These are phyloP conservation scores for Vaccinium macrocarpon DNA, from an alignment of 148 eudicot genomes.

Conservation along the genomic window DNA sequence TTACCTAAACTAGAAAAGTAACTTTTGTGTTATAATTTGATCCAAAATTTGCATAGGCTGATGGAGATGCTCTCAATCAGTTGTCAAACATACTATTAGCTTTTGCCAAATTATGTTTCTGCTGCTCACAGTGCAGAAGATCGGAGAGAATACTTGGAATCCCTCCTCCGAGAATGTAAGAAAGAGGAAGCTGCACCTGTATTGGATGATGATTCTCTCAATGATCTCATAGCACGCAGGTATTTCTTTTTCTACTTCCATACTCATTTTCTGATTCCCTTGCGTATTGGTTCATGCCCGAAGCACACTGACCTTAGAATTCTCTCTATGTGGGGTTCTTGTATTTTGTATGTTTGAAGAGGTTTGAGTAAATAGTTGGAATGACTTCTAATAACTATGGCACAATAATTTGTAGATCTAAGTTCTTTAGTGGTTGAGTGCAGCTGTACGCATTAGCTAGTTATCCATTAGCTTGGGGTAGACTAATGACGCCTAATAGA, in stretches of 20 bases:
- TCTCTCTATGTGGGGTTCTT: not conserved
- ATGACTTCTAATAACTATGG: not conserved
- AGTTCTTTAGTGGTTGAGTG: not conserved
- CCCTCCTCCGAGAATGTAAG: constrained; percentile 89
- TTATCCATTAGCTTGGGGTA: not conserved
- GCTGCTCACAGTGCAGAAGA: constrained; percentile 79
- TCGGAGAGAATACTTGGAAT: constrained; percentile 94
- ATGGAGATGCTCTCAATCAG: not conserved
- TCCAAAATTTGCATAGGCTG: not conserved
- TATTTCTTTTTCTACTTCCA: constrained; percentile 21
- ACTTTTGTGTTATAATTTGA: not conserved
- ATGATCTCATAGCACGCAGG: constrained; percentile 96
- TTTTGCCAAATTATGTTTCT: constrained; percentile 13
- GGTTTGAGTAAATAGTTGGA: not conserved
- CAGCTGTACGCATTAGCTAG: not conserved
- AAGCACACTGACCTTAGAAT: constrained; percentile 5
- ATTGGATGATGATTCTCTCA: constrained; percentile 82
- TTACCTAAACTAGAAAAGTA: not conserved
- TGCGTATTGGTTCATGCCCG: not conserved
- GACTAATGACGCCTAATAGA: not conserved
- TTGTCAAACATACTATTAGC: not conserved
- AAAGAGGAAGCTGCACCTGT: constrained; percentile 99
- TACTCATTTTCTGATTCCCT: constrained; percentile 1
- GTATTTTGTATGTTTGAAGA: not conserved
- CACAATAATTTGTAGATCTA: not conserved